These are phyloP conservation scores for Marasmius oreades DNA, from an alignment of 1,284 basidiomycete species.

Conservation along the genomic window DNA sequence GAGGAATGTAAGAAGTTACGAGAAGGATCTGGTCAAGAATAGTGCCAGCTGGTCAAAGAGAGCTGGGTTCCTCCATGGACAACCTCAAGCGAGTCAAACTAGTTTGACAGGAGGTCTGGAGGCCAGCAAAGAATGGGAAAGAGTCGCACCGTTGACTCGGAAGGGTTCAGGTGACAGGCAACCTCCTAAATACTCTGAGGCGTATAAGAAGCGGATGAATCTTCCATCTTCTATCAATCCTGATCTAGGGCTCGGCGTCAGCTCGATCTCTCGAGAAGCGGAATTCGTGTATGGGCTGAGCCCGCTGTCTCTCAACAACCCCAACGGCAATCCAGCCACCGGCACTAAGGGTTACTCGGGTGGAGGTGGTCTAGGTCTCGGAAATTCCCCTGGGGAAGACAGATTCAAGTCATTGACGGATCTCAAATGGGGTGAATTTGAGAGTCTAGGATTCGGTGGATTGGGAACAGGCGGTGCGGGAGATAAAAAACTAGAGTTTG, in stretches of 20 bases:
- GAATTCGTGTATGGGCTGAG: constrained; percentile 7
- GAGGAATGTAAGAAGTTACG: constrained; percentile 80
- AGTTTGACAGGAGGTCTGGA: constrained; percentile 33
- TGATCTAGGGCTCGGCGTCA: not conserved
- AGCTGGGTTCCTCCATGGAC: constrained; percentile 19
- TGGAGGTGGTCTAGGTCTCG: not conserved
- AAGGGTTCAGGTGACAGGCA: constrained; percentile 3
- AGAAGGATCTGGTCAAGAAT: constrained; percentile 71
- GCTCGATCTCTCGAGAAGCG: constrained; percentile 15
- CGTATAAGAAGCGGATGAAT: constrained; percentile 70
- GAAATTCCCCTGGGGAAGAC: not conserved
- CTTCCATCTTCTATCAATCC: constrained; percentile 53
- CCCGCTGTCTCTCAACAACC: constrained; percentile 7
- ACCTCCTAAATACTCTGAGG: constrained; percentile 54
- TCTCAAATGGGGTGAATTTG: constrained; percentile 86
- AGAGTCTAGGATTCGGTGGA: constrained; percentile 72
- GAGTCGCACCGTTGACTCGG: constrained; percentile 33
- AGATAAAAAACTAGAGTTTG: constrained; percentile 78
- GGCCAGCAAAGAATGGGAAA: constrained; percentile 67
- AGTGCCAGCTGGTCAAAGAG: constrained; percentile 67
- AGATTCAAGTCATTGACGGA: constrained; percentile 74
- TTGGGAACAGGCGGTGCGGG: constrained; percentile 24
- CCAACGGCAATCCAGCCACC: not conserved
- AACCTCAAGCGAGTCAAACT: not conserved
- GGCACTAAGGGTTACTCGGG: not conserved